Evolutionary conservation across 225 moss, liverwort and hornwort species (phyloP), one percentile per base, ranked within the genome.

Genomic region (Straminergon stramineum): DNA sequence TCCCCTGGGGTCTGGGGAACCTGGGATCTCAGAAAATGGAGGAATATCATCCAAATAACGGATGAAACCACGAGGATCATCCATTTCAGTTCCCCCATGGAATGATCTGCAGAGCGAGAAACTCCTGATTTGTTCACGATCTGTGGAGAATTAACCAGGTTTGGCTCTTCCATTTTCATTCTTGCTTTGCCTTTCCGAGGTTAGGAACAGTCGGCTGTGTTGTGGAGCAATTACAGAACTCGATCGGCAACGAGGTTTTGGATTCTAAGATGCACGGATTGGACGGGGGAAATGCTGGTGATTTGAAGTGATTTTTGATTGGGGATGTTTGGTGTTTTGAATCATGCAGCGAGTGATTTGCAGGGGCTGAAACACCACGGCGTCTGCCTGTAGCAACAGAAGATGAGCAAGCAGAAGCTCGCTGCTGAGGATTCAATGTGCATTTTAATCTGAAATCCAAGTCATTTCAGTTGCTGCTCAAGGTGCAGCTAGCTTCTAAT

Each of bases 381-480:
- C 85, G 79, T 61, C 17, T 60, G 23, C 68, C 86, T 87, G 85
- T 79, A 85, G 58, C 69, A 65, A 41, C 85, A 74, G 88, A 90
- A 41, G 82, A 91, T 67, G 89, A 91, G 67, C 92, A 88, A 88
- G 93, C 88, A 73, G 90, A 90, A 79, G 81, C 88, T 67, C 55
- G 60, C 88, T 81, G 91, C 91, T n/a, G 84, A 93, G 77, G 88
- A 89, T 66, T 87, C 88, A 45, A 74, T 88, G 91, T 84, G 91
- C 41, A 76, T 86, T 82, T 86, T 82, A 92, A 88, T 70, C 77
- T 94, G 86, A 91, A 91, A 68, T 85, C 89, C 5, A 92, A 93
- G 81, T 91, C 94, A 23, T 89, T 94, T 31, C 30, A 18, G 48
- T 51, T 75, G 41, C 77, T 90, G 68, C 71, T 18, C 80, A 77